Base-by-base conservation (phyloP, 2,329 filamentous ascomycete species). In the Colletotrichum cuscutae region DNA sequence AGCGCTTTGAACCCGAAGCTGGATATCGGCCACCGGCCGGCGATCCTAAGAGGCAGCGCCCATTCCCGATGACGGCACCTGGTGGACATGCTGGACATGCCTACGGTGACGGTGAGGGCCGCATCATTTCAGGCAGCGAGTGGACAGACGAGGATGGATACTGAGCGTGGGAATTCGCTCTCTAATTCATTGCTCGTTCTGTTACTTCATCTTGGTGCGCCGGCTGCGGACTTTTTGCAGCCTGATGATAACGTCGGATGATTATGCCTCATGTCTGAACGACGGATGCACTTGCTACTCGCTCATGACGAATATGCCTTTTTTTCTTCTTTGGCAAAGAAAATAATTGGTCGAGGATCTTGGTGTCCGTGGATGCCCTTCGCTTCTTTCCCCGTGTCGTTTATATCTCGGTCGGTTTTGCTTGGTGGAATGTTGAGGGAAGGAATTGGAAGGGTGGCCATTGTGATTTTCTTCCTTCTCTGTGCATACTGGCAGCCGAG, bases 141-240 rank as follows among this genome's bases (percentile, higher is more conserved):
- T 92, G 90, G 90, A 91, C 89, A 1, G 90, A 92, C 74, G 90
- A 92, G 79, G 90, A 92, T 79, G 87, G 84, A 46, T 91, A 86
- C 77, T 90, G 78, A 83, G 72, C 61, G 63, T 49, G 35, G 22
- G 3, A 57, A 12, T 9, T 22, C 32, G 12, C 6, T 30, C 26
- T 13, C 6, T 11, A 22, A 46, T 61, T 30, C 13, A 8, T n/a
- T 22, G 28, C 52, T 13, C 7, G 26, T 19, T 32, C 22, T 71
- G 24, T 56, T 37, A 52, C n/a, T 37, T n/a, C 22, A 24, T 65
- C 24, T 54, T 35, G 42, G 32, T 35, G 15, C 15, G 35, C 13
- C 28, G 26, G 60, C 12, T n/a, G 26, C 32, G 19, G 12, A 56
- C 19, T 6, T 37, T 37, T 15, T 54, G 19, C 26, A 37, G 35